Evolutionary conservation across 768 basidiomycete genomes (phyloP).

Genomic region (Mycena latifolia): DNA sequence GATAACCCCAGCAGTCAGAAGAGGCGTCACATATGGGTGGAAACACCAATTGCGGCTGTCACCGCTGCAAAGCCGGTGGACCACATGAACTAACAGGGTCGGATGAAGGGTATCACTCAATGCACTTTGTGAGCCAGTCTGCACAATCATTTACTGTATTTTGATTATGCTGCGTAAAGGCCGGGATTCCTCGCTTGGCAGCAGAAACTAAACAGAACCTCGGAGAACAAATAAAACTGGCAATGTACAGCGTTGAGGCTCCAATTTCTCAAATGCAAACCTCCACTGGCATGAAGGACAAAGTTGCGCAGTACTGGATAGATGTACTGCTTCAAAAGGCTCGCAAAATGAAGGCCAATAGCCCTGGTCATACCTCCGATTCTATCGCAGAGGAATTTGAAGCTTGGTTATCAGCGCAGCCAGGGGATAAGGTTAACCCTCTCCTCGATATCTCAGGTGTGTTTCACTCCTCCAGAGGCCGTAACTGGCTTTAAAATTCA

Average conservation of each 20-base stretch:
- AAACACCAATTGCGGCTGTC: conserved; percentile 30
- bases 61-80: conserved; percentile 28
- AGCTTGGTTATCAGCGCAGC: not conserved
- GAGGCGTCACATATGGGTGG: conserved; percentile 33
- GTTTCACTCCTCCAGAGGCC: too few relatives aligned
- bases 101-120: conserved; percentile 19
- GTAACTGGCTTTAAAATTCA: too few relatives aligned
- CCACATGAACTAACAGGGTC: conserved; percentile 14
- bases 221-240: conserved; percentile 1
- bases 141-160: not conserved
- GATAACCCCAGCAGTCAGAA: conserved; percentile 40
- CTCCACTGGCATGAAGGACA: conserved; percentile 11
- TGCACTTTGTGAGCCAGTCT: conserved; percentile 2
- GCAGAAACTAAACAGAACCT: conserved; percentile 9
- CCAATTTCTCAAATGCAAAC: conserved; percentile 1
- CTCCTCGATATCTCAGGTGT: not conserved
- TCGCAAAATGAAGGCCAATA: not conserved
- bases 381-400: conserved; percentile 1
- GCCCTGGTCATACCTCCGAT: not conserved
- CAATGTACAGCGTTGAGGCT: conserved; percentile 9
- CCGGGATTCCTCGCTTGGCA: conserved; percentile 8
- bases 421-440: conserved; percentile 6
- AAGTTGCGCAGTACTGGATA: conserved; percentile 20
- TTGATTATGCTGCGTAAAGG: not conserved
- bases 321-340: not conserved